Base-by-base conservation (phyloP, 331 rosid species). In the Rhamnella rubrinervis region DNA sequence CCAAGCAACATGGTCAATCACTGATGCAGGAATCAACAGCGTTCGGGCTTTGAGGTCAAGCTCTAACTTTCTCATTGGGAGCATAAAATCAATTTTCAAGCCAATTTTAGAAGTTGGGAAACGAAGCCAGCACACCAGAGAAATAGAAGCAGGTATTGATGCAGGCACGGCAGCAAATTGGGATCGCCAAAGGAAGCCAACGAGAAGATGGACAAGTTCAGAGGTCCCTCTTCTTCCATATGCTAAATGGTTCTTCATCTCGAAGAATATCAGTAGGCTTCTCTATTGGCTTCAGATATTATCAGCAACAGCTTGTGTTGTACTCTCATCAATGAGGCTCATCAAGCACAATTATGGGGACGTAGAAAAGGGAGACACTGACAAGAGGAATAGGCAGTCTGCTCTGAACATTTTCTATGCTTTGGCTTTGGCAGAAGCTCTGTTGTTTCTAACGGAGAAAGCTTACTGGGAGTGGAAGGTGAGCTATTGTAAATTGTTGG, bases 271-370 rank as follows among this genome's bases (percentile, higher is more conserved):
- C 74, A 91, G 99, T 52, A 91, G 68, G 88, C 52, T 95, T 85
- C 83, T 95, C 41, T 89, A 87, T 79, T 95, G 97, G 99, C 97
- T 91, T 62, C 99, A 91, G 80, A 86, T 95, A 31, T 65, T 95
- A 17, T 95, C 99, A 68, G 99, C 99, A 37, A 77, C 76, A 37
- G 91, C 96, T 73, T 89, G 99, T 35, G 87, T 89, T n/a, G 87
- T 76, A 68, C 96, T 95, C 55, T 95, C 97, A 1, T 65, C 60
- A 6, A 77, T 68, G 82, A 95, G 82, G 82, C 89, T 95, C 63
- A 72, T 84, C 58, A 79, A 58, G 72, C 92, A 47, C 59, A 73
- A 95, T 65, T 95, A 84, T 67, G 99, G 99, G 25, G 85, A 86
- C 6, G 55, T 89, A 25, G 86, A 76, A 26, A 86, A 95, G 81